Evolutionary conservation across 345 rosid genomes (phyloP).

Genomic region (Populus davidiana): DNA sequence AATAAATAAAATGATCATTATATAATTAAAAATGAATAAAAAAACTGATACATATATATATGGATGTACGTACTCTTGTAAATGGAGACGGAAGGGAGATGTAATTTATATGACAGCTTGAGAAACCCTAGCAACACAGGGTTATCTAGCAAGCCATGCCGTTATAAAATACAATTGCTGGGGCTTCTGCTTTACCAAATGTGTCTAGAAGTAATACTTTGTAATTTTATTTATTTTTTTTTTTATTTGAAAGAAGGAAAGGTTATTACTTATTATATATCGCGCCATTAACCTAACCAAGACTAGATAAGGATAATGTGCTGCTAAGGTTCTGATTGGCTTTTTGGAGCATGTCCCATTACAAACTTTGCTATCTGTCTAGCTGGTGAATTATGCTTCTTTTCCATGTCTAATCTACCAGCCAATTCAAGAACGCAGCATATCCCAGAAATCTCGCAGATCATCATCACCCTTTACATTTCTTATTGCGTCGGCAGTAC

Average conservation of each 20-base stretch:
- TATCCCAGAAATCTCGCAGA: constrained; percentile 40
- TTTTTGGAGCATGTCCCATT: constrained; percentile 5
- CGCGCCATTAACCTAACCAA: constrained; percentile 4
- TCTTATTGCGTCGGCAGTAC: constrained; percentile 12
- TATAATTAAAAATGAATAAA: not conserved
- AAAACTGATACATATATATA: not conserved
- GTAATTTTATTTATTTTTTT: no score
- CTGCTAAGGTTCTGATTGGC: not conserved
- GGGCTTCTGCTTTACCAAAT: not conserved
- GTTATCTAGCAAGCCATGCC: not conserved
- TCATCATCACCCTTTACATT: not conserved
- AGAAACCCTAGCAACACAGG: constrained; percentile 19
- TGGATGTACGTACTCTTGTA: not conserved
- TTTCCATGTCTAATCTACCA: not conserved
- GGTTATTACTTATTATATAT: not conserved
- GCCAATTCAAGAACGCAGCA: constrained; percentile 14
- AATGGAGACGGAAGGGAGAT: not conserved
- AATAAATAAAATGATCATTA: not conserved
- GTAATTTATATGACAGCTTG: not conserved
- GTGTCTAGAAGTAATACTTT: not conserved
- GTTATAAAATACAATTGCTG: not conserved
- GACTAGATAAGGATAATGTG: constrained; percentile 14
- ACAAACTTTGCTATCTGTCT: constrained; percentile 14
- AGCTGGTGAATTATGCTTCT: constrained; percentile 11
- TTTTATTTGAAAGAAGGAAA: not conserved